Evolutionary conservation across 106 monocot species (phyloP).

Genomic region (Allium cepa): DNA sequence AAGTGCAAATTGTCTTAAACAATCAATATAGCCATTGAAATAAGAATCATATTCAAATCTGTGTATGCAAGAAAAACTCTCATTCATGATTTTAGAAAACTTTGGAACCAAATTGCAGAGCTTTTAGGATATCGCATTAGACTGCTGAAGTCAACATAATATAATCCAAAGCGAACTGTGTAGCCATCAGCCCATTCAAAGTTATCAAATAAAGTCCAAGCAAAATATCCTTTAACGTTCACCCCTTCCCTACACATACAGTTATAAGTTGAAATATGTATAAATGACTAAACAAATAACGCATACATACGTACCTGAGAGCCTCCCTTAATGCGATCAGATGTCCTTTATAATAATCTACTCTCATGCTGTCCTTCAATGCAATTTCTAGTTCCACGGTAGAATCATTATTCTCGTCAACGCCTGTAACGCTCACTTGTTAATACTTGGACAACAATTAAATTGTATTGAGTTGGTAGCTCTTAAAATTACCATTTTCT

Average conservation of each 20-base stretch:
- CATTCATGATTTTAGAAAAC: slow-evolving; percentile 17
- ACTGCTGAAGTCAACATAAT: slow-evolving; percentile 24
- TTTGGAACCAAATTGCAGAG: slow-evolving; percentile 32
- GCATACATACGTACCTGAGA: neutral
- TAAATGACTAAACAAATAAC: neutral
- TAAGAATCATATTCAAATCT: no score
- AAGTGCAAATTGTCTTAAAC: no score
- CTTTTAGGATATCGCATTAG: slow-evolving; percentile 40
- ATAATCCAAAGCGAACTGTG: slow-evolving; percentile 35
- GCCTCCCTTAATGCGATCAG: neutral
- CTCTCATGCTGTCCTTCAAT: neutral
- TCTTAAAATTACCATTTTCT: slow-evolving; percentile 26
- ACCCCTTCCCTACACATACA: slow-evolving; percentile 24
- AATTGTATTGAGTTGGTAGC: no score
- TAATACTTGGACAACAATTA: no score
- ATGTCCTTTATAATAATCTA: neutral
- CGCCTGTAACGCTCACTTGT: neutral
- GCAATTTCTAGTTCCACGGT: neutral
- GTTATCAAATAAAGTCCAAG: slow-evolving; percentile 46
- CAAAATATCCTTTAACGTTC: slow-evolving; percentile 44
- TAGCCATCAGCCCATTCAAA: slow-evolving; percentile 41
- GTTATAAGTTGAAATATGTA: neutral
- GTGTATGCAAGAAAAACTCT: neutral
- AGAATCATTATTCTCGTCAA: neutral
- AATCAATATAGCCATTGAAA: no score